Evolutionary conservation across 2,329 filamentous ascomycete species (phyloP), one percentile per base, ranked within the genome.

Genomic region (Penicillium sclerotiorum): DNA sequence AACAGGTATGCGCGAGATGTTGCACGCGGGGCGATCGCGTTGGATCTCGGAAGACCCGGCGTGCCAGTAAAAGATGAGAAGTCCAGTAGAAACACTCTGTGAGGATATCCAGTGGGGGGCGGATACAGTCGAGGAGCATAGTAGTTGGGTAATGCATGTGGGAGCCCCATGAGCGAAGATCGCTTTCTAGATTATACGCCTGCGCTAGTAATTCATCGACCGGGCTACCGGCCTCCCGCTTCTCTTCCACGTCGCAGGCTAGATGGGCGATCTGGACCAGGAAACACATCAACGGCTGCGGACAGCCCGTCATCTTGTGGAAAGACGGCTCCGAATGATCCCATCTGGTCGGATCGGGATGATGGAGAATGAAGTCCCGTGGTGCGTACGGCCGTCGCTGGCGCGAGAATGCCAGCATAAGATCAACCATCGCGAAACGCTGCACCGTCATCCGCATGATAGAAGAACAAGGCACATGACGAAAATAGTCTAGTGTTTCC

Each of bases 51-150:
- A 62, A 62, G 2, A 59, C 56, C 3, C 58, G 59, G 7, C 58
- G 58, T 8, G 59, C 56, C 17, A 62, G 56, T 12, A 62, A 33
- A 2, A 62, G 52, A 53, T 62, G 59, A 2, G 58, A 53, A 2
- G 55, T 62, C 58, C 58, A 61, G 43, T 59, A 61, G 30, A 59
- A 59, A 27, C 59, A 61, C 18, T 61, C 56, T 4, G 54, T 59
- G 3, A 62, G 52, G n/a, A 61, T 61, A n/a, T 61, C 59, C 8
- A 62, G 23, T 2, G 52, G 56, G 8, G 47, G 25, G 5, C 56
- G 57, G 2, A 39, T 41, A 8, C 12, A n/a, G 11, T 12, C 38
- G 2, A 46, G 32, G 1, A 33, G 17, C n/a, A 6, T 28, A 15
- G 43, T 48, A n/a, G 45, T 49, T 11, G 27, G 45, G 17, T 56